phyloP scores from a whole-genome alignment of 225 moss, liverwort and hornwort species.

The Ulota crispa region DNA sequence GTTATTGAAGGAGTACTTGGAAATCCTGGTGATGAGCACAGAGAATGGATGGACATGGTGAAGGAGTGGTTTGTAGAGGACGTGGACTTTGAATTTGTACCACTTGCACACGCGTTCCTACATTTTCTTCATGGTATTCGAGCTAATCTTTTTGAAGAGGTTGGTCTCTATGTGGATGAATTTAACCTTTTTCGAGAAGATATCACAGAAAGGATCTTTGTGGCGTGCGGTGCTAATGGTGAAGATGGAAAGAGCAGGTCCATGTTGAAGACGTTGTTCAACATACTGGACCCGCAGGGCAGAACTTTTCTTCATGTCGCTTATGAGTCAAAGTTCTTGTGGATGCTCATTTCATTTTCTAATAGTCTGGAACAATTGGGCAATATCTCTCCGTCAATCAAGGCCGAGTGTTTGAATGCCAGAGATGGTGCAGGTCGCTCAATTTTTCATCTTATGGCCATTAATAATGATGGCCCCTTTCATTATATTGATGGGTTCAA shows the following conservation, averaged over 20 bases:
- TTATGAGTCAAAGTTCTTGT: too few relatives aligned
- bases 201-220: neutral
- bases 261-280: neutral
- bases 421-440: neutral
- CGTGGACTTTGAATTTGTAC: slow-evolving; percentile 4
- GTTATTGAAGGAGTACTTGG: neutral
- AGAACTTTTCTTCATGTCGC: neutral
- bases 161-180: too few relatives aligned
- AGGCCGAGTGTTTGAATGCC: neutral
- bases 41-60: neutral
- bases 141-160: too few relatives aligned
- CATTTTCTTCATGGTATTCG: neutral
- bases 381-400: neutral
- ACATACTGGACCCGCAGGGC: neutral
- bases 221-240: neutral
- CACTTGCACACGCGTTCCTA: neutral
- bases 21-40: neutral
- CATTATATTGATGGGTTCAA: too few relatives aligned
- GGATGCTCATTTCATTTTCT: too few relatives aligned
- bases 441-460: neutral
- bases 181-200: neutral
- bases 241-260: neutral
- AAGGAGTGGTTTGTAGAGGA: neutral
- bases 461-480: neutral
- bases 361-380: neutral